Evolutionary conservation across 768 basidiomycete genomes (phyloP).

Genomic region (Guyanaporus albipodus): DNA sequence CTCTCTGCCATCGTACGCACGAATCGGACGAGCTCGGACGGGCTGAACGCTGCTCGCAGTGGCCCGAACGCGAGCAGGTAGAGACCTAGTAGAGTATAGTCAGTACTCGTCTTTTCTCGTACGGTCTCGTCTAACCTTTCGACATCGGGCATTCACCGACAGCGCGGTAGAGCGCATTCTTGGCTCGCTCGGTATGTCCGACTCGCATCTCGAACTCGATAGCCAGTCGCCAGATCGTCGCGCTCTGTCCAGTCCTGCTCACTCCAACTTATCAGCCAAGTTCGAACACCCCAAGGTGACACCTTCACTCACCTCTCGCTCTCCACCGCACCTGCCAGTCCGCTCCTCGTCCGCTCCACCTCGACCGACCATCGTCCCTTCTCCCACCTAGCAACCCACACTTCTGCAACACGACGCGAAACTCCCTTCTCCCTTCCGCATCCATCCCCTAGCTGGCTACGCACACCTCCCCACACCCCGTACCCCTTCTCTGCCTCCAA

Average conservation of each 20-base stretch:
- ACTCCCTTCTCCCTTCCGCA: constrained; percentile 49
- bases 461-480: constrained; percentile 72
- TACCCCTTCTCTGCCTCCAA: constrained; percentile 74
- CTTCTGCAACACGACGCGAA: constrained; percentile 56
- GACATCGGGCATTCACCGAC: constrained; percentile 69
- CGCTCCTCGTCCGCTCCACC: constrained; percentile 63
- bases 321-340: constrained; percentile 58
- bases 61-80: constrained; percentile 77
- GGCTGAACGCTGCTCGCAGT: constrained; percentile 58
- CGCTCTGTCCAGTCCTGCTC: constrained; percentile 61
- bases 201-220: constrained; percentile 73
- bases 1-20: constrained; percentile 77
- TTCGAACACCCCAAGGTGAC: neutral
- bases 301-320: constrained; percentile 54
- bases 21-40: constrained; percentile 54
- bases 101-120: constrained; percentile 6
- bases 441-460: constrained; percentile 47
- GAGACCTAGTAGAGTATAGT: constrained; percentile 64
- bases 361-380: constrained; percentile 66
- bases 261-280: constrained; percentile 13
- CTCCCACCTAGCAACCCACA: constrained; percentile 83
- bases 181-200: constrained; percentile 57
- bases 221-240: constrained; percentile 67
- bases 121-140: constrained; percentile 51
- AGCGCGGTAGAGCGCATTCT: constrained; percentile 69